Evolutionary conservation across 352 stramenopile genomes (phyloP).

Genomic region (Phytophthora crassamura): DNA sequence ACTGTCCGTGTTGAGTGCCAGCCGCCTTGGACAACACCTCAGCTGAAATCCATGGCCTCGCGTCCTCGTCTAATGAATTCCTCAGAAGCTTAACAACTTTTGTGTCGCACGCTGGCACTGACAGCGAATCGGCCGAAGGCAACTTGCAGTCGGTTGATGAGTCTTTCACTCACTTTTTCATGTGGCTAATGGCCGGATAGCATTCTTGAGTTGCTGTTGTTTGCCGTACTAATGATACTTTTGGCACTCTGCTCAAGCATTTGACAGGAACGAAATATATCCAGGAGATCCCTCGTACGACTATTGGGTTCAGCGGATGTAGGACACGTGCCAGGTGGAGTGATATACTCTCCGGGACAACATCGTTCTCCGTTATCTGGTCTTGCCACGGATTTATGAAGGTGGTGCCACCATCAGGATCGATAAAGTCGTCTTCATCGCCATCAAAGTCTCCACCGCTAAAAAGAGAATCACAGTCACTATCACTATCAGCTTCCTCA

Average conservation of each 20-base stretch:
- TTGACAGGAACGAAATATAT: background rate
- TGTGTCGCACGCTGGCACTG: background rate
- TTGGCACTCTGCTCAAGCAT: background rate
- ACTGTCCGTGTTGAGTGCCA: background rate
- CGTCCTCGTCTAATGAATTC: background rate
- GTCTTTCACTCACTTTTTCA: slow-evolving; percentile 1
- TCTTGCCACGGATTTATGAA: background rate
- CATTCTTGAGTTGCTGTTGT: background rate
- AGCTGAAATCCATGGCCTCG: background rate
- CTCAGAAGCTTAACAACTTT: slow-evolving; percentile 1
- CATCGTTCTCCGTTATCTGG: background rate
- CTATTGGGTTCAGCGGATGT: background rate
- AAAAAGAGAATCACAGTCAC: no score
- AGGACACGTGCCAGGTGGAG: background rate
- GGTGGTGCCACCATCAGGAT: background rate
- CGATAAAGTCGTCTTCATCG: background rate
- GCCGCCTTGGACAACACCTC: background rate
- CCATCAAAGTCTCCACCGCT: no score
- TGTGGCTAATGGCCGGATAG: background rate
- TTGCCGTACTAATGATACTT: background rate
- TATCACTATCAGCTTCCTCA: no score
- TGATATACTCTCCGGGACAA: background rate
- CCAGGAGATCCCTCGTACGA: background rate
- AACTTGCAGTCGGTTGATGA: background rate
- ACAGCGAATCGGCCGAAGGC: background rate